These are phyloP conservation scores for Suillus clintonianus DNA, from an alignment of 768 basidiomycete species.

Conservation along the genomic window DNA sequence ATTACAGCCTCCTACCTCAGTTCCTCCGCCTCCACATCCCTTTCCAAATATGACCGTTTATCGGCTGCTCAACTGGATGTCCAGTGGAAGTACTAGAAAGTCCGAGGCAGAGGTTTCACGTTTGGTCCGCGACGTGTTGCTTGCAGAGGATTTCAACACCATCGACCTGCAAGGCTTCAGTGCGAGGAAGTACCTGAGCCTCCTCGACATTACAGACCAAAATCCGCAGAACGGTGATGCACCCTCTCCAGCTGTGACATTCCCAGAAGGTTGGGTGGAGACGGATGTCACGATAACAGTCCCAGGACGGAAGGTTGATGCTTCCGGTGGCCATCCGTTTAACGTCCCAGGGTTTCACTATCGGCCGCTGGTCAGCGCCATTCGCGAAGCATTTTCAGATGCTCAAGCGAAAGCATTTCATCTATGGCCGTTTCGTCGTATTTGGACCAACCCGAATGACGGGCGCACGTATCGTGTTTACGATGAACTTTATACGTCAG, in stretches of 20 bases:
- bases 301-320: slow-evolving; percentile 24
- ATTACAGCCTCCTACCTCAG: background rate
- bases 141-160: slow-evolving; percentile 2
- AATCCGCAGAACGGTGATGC: background rate
- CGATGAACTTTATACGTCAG: slow-evolving; percentile 21
- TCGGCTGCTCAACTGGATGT: slow-evolving; percentile 5
- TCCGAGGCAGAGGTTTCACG: background rate
- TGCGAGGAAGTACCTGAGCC: background rate
- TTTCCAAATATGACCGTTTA: slow-evolving; percentile 10
- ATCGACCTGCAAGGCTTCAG: slow-evolving; percentile 5
- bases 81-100: slow-evolving; percentile 1
- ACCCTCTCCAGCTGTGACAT: background rate
- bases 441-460: slow-evolving; percentile 6
- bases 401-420: slow-evolving; percentile 15
- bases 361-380: slow-evolving; percentile 13
- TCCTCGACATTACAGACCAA: background rate
- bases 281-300: slow-evolving; percentile 25
- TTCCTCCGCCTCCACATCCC: slow-evolving; percentile 6
- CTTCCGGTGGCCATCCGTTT: slow-evolving; percentile 10
- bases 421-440: slow-evolving; percentile 22
- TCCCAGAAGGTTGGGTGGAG: slow-evolving; percentile 13
- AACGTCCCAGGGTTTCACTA: slow-evolving; percentile 13
- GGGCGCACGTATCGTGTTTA: slow-evolving; percentile 10
- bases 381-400: slow-evolving; percentile 11
- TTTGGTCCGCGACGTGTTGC: slow-evolving; percentile 1